These are phyloP conservation scores for Kazachstania psychrophila DNA, from an alignment of 805 yeast species.

Conservation along the genomic window DNA sequence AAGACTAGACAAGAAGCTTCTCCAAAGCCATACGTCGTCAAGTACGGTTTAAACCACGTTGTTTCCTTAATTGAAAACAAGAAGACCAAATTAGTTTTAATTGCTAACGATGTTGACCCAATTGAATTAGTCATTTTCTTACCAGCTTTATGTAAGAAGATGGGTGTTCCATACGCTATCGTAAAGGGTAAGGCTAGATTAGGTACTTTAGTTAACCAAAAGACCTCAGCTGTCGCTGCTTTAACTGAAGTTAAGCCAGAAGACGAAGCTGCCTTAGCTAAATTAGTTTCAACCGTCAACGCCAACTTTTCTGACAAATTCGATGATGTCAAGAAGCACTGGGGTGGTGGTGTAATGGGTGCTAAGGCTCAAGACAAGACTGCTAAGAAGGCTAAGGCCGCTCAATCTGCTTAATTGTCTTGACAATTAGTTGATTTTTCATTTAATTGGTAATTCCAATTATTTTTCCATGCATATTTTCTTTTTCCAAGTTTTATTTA, in stretches of 20 bases:
- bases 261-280: conserved; percentile 92
- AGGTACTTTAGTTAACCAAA: conserved; percentile 95
- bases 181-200: conserved; percentile 98
- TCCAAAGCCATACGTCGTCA: conserved; percentile 92
- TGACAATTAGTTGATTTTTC: neutral
- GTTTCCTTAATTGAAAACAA: conserved; percentile 95
- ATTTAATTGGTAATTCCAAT: no score
- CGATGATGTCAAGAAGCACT: conserved; percentile 95
- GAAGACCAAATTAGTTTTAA: conserved; percentile 94
- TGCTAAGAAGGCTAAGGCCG: conserved; percentile 63
- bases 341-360: conserved; percentile 99
- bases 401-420: conserved; percentile 29
- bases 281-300: conserved; percentile 84
- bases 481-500: no score
- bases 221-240: conserved; percentile 96
- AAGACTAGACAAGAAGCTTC: conserved; percentile 94
- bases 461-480: no score
- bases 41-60: conserved; percentile 99
- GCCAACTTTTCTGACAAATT: conserved; percentile 88
- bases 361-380: conserved; percentile 81
- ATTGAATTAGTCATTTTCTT: conserved; percentile 93
- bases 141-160: conserved; percentile 98
- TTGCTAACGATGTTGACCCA: conserved; percentile 99
- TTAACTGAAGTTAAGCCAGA: conserved; percentile 89
- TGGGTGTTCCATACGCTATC: conserved; percentile 99